Conservation (phyloP, 2,329 filamentous ascomycete genomes). For the Calonectria hongkongensis region DNA sequence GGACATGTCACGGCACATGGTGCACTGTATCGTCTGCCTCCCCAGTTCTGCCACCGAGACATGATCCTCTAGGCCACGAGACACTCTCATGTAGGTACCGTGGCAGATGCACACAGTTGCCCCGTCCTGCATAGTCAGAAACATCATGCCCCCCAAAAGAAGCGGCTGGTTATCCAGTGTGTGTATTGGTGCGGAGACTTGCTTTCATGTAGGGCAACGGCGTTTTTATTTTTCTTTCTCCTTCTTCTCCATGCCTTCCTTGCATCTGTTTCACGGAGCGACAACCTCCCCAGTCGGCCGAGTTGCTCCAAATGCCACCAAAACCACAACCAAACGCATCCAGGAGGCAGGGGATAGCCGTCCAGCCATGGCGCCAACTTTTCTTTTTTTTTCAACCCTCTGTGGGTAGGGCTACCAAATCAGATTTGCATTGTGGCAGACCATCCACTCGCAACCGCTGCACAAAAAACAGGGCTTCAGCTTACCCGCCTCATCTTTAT, state of each 20-base stretch:
- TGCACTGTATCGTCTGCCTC: slow-evolving; percentile 34
- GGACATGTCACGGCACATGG: slow-evolving; percentile 32
- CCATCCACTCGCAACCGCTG: background rate
- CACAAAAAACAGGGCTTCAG: background rate
- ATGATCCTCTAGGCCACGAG: slow-evolving; percentile 22
- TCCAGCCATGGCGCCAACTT: slow-evolving; percentile 11
- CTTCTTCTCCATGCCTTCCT: slow-evolving; percentile 45
- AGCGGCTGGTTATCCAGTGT: slow-evolving; percentile 24
- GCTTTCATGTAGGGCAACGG: slow-evolving; percentile 27
- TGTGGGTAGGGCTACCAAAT: background rate
- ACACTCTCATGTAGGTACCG: slow-evolving; percentile 21
- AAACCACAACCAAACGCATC: background rate
- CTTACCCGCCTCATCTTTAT: slow-evolving; percentile 7
- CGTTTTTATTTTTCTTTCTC: slow-evolving; percentile 32
- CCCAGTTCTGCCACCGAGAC: slow-evolving; percentile 20
- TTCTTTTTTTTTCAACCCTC: slow-evolving; percentile 3
- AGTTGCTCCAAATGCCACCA: slow-evolving; percentile 27
- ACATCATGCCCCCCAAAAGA: slow-evolving; percentile 13
- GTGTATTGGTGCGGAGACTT: slow-evolving; percentile 17
- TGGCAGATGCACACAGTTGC: slow-evolving; percentile 15
- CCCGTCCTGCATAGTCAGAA: slow-evolving; percentile 10
- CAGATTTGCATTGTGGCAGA: slow-evolving; percentile 1
- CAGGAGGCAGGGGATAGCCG: background rate
- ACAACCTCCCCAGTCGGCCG: slow-evolving; percentile 22
- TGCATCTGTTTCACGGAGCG: slow-evolving; percentile 43